phyloP scores from a whole-genome alignment of 2,329 filamentous ascomycete genomes.

The Ophiocordyceps australis region DNA sequence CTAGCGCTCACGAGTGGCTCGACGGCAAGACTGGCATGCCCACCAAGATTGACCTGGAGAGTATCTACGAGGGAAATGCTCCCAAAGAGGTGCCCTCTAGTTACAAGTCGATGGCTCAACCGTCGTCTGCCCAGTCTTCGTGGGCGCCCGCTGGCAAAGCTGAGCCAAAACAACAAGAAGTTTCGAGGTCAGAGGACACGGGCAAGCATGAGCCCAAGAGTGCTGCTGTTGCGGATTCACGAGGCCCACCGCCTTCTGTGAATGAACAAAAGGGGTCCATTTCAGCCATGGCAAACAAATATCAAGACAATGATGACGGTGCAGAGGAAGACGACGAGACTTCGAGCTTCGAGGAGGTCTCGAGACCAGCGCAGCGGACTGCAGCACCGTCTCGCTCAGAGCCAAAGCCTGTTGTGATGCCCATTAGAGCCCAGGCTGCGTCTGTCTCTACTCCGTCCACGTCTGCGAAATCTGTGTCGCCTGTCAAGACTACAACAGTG shows the following conservation, averaged over 20 bases:
- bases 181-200: too few relatives aligned
- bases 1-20: slow-evolving; percentile 71
- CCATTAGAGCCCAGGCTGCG: slow-evolving; percentile 8
- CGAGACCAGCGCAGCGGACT: slow-evolving; percentile 52
- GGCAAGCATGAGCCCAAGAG: slow-evolving; percentile 39
- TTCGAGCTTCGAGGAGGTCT: slow-evolving; percentile 75
- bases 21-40: slow-evolving; percentile 69
- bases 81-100: slow-evolving; percentile 60
- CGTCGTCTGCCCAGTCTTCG: slow-evolving; percentile 24
- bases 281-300: slow-evolving; percentile 69
- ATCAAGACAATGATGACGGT: slow-evolving; percentile 57
- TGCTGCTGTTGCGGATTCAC: slow-evolving; percentile 17
- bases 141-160: slow-evolving; percentile 23
- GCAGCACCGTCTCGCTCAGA: slow-evolving; percentile 17
- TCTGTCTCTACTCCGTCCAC: slow-evolving; percentile 5
- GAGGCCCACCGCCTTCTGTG: slow-evolving; percentile 44
- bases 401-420: slow-evolving; percentile 21
- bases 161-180: slow-evolving; percentile 14
- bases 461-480: slow-evolving; percentile 15
- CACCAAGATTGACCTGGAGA: slow-evolving; percentile 85
- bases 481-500: slow-evolving; percentile 10
- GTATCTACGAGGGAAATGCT: slow-evolving; percentile 69
- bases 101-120: slow-evolving; percentile 37
- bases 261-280: slow-evolving; percentile 80
- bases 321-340: slow-evolving; percentile 45